Base-by-base conservation (phyloP, 305 asterid genomes). In the Salvia sclarea region DNA sequence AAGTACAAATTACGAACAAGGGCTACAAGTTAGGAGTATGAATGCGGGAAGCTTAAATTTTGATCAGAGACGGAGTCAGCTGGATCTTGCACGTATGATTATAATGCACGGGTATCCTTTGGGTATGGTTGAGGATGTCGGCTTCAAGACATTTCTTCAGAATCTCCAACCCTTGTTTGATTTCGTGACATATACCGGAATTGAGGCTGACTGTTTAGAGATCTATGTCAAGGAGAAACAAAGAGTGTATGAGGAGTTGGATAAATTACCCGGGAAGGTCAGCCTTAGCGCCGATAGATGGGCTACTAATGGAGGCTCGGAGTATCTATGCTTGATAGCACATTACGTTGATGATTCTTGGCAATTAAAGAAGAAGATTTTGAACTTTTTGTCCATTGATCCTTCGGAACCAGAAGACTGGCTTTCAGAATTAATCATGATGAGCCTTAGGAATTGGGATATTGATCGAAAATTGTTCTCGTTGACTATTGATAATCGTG, bases 111-210 rank as follows among this genome's bases (percentile, higher is more conserved):
- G 95, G 37, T 90, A 88, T 75, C 91, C 96, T 54, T 69, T 93
- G 73, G 77, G 79, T 66, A 90, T 93, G 93, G 96, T 90, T 78
- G 97, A 87, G 70, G 88, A 93, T 76, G 70, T 81, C 75, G 97
- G 98, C 55, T 93, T 93, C 87, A 88, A 76, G 80, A 65, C 77
- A 18, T 93, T 90, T 78, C 84, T 87, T 57, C 82, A 85, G 69
- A 87, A 90, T 78, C 88, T 93, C 56, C 98, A 90, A 78, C 97
- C 96, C 5, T 81, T 88, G 80, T 93, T 88, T 67, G 95, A 90
- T 68, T 76, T 86, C 18, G 82, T 75, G 63, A 82, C 88, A 7
- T 73, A 82, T 65, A 82, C 78, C 57, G 79, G 80, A 65, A 87
- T 93, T 48, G 95, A 82, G 77, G 90, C 84, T 68, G 95, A 88